phyloP scores from a whole-genome alignment of 495 filamentous ascomycete species.

The Trichoderma gamsii region DNA sequence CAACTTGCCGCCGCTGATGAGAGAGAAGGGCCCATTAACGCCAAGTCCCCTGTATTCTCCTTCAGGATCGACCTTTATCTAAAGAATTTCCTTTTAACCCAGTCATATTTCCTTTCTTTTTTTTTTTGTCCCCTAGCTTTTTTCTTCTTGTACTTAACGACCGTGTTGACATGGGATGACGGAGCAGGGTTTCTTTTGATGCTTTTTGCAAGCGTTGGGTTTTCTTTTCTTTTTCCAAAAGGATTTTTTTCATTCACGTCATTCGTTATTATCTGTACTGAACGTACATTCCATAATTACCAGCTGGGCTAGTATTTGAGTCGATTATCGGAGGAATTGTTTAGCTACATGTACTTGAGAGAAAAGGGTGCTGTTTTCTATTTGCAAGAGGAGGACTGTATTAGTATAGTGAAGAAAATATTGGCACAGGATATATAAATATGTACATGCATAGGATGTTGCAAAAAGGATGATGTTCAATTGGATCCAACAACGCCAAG shows the following conservation, averaged over 20 bases:
- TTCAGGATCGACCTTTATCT: slow-evolving; percentile 26
- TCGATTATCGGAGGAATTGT: not conserved
- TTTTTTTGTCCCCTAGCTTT: slow-evolving; percentile 15
- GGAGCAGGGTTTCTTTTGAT: not conserved
- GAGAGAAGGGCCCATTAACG: slow-evolving; percentile 6
- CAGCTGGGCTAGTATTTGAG: slow-evolving; percentile 12
- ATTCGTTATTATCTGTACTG: not conserved
- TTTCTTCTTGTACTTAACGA: slow-evolving; percentile 3
- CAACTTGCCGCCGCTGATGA: not conserved
- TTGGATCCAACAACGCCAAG: not conserved
- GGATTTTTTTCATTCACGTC: not conserved
- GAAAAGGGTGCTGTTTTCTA: not conserved
- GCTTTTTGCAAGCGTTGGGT: slow-evolving; percentile 1
- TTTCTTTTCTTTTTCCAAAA: not conserved
- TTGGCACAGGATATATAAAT: not conserved
- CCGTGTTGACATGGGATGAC: slow-evolving; percentile 12
- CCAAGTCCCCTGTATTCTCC: slow-evolving; percentile 22
- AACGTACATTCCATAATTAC: not conserved
- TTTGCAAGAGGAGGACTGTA: not conserved
- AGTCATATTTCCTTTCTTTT: slow-evolving; percentile 8
- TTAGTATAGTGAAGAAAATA: not conserved
- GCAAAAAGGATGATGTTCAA: not conserved
- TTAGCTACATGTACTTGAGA: slow-evolving; percentile 5
- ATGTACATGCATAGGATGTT: not conserved
- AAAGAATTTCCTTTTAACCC: slow-evolving; percentile 8